Evolutionary conservation across 192 early-diverging fungal genomes (phyloP).

Genomic region (Entomortierella parvispora): DNA sequence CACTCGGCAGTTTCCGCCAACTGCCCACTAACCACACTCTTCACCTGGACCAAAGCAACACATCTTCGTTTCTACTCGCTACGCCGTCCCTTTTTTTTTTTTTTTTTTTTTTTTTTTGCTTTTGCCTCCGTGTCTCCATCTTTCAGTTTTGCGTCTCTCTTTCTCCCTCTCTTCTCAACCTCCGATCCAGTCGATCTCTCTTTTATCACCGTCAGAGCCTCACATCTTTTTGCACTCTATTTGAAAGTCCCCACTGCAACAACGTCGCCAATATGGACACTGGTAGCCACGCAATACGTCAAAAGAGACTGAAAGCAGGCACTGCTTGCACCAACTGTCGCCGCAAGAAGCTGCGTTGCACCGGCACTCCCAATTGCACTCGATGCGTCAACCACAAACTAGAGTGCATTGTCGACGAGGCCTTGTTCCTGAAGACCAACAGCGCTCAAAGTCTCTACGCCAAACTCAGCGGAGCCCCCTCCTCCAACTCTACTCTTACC

Average conservation of each 20-base stretch:
- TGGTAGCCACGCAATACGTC: conserved; percentile 1
- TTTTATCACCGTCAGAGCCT: background rate
- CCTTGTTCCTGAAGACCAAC: conserved; percentile 27
- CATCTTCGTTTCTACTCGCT: background rate
- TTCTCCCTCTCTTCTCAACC: background rate
- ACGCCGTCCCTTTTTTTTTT: background rate
- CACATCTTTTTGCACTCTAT: background rate
- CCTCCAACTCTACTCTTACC: background rate
- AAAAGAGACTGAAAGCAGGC: conserved; percentile 34
- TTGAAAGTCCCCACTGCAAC: background rate
- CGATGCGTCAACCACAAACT: conserved; percentile 26
- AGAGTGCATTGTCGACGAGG: conserved; percentile 32
- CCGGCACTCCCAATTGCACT: conserved; percentile 27
- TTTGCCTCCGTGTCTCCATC: background rate
- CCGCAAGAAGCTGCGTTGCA: conserved; percentile 27
- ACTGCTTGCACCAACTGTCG: conserved; percentile 40
- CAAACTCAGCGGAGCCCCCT: background rate
- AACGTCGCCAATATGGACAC: background rate
- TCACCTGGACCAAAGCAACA: background rate
- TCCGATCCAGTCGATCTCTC: background rate
- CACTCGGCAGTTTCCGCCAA: background rate
- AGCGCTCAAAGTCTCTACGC: conserved; percentile 10
- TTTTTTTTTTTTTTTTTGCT: background rate
- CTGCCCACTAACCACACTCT: background rate
- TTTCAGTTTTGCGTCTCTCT: background rate